These are phyloP conservation scores for Phytophthora sansomeana DNA, from an alignment of 352 stramenopile genomes.

Conservation along the genomic window DNA sequence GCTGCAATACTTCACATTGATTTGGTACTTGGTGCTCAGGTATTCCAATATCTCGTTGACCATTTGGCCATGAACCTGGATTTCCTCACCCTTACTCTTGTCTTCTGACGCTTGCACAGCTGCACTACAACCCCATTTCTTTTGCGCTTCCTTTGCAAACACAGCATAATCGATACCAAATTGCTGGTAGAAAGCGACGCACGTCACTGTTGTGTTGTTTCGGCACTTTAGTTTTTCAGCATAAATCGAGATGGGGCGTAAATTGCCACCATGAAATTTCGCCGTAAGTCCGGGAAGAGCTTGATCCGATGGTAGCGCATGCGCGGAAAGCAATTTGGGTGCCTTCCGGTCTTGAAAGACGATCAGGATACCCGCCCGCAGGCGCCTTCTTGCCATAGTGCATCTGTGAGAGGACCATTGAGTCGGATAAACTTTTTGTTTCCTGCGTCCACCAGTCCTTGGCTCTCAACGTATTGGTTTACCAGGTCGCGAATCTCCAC, in stretches of 20 bases:
- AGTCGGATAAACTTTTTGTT: slow-evolving; percentile 80
- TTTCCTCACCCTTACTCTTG: slow-evolving; percentile 75
- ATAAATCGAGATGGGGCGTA: slow-evolving; percentile 73
- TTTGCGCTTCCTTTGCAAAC: slow-evolving; percentile 84
- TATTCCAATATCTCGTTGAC: slow-evolving; percentile 78
- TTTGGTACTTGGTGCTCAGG: slow-evolving; percentile 69
- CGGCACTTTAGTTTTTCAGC: slow-evolving; percentile 77
- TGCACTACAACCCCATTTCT: slow-evolving; percentile 86
- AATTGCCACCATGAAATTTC: slow-evolving; percentile 61
- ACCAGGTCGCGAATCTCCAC: slow-evolving; percentile 69
- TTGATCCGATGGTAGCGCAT: slow-evolving; percentile 74
- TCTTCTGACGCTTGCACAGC: slow-evolving; percentile 56
- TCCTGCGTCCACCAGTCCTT: slow-evolving; percentile 56
- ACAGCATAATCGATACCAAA: slow-evolving; percentile 77
- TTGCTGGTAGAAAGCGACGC: slow-evolving; percentile 76
- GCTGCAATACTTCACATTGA: slow-evolving; percentile 76
- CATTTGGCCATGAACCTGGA: slow-evolving; percentile 85
- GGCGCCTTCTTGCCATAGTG: slow-evolving; percentile 74
- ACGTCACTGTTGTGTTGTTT: slow-evolving; percentile 74
- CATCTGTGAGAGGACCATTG: slow-evolving; percentile 72
- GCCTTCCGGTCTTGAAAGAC: slow-evolving; percentile 60
- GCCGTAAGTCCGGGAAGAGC: slow-evolving; percentile 74
- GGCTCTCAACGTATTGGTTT: slow-evolving; percentile 64
- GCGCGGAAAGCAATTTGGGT: slow-evolving; percentile 63
- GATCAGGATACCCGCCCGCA: slow-evolving; percentile 62